These are phyloP conservation scores for Penicillium aurantiogriseum DNA, from an alignment of 2,329 filamentous ascomycete species.

Conservation along the genomic window DNA sequence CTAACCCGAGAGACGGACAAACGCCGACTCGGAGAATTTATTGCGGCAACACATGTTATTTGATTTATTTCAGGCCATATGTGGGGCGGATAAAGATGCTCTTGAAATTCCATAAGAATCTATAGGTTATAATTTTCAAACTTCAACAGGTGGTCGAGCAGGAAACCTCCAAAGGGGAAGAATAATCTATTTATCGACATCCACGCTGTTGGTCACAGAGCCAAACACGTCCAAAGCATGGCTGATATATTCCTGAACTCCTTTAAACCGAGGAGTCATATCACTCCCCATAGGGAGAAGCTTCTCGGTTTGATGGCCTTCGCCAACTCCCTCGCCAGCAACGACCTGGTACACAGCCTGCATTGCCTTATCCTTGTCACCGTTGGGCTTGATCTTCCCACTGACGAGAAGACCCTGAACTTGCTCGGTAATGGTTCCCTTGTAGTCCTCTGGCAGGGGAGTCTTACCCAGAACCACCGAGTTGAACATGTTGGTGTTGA, in stretches of 20 bases:
- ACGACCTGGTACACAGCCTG: not conserved
- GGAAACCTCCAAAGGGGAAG: not conserved
- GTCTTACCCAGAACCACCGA: not conserved
- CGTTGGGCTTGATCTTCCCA: not conserved
- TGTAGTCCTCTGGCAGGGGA: not conserved
- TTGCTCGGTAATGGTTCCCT: not conserved
- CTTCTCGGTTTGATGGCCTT: not conserved
- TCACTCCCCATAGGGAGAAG: not conserved
- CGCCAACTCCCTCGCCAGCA: not conserved
- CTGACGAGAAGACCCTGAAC: not conserved
- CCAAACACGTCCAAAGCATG: not conserved
- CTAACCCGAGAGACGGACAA: slow-evolving; percentile 27
- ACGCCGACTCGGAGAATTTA: not conserved
- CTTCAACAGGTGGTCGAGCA: not conserved
- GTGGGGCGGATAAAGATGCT: not conserved
- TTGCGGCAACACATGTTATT: not conserved
- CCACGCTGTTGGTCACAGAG: not conserved
- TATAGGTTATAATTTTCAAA: not conserved
- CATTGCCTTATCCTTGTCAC: not conserved
- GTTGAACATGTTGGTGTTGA: not conserved
- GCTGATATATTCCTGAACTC: not conserved
- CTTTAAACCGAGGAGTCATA: not conserved
- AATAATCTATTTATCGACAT: not conserved
- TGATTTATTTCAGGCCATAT: no score
- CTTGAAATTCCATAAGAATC: not conserved